Percentiles rank a stretch among this genome's conserved stretches.
These are phyloP conservation scores for Porodaedalea pini DNA, from an alignment of 1,284 basidiomycete genomes.

Conservation along the genomic window DNA sequence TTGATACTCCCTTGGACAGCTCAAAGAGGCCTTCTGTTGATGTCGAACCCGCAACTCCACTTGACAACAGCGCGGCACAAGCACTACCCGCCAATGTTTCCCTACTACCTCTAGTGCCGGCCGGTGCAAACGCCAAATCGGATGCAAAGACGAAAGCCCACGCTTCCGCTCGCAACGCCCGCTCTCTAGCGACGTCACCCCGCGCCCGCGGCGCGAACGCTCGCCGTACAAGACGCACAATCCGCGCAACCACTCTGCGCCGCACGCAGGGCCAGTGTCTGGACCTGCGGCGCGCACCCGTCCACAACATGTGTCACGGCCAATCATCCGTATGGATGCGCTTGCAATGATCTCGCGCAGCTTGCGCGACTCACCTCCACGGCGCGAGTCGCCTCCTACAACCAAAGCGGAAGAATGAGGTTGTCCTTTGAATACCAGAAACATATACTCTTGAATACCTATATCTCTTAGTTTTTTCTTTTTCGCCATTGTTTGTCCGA, in stretches of 20 bases:
- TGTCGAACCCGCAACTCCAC: slow-evolving; percentile 5
- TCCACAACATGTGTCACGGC: slow-evolving; percentile 20
- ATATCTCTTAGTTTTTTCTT: background rate
- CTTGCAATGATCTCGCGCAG: slow-evolving; percentile 22
- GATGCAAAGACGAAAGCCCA: background rate
- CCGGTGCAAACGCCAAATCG: no score
- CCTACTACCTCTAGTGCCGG: background rate
- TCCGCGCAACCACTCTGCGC: slow-evolving; percentile 21
- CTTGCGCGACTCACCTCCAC: slow-evolving; percentile 15
- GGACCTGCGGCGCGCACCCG: slow-evolving; percentile 6
- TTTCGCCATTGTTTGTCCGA: no score
- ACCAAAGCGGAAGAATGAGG: background rate
- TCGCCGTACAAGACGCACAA: slow-evolving; percentile 19
- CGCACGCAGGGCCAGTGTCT: slow-evolving; percentile 11
- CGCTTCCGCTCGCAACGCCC: slow-evolving; percentile 14
- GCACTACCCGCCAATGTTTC: background rate
- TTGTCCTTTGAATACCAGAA: background rate
- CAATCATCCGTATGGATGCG: slow-evolving; percentile 22
- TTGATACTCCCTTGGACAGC: background rate
- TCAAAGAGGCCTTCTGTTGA: slow-evolving; percentile 1
- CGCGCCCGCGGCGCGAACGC: slow-evolving; percentile 9
- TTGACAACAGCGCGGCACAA: background rate
- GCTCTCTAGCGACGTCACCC: slow-evolving; percentile 11
- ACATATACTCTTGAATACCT: background rate
- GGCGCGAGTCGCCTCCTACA: slow-evolving; percentile 8